Evolutionary conservation across 2,329 filamentous ascomycete species (phyloP).

Genomic region (Aspergillus carbonarius): DNA sequence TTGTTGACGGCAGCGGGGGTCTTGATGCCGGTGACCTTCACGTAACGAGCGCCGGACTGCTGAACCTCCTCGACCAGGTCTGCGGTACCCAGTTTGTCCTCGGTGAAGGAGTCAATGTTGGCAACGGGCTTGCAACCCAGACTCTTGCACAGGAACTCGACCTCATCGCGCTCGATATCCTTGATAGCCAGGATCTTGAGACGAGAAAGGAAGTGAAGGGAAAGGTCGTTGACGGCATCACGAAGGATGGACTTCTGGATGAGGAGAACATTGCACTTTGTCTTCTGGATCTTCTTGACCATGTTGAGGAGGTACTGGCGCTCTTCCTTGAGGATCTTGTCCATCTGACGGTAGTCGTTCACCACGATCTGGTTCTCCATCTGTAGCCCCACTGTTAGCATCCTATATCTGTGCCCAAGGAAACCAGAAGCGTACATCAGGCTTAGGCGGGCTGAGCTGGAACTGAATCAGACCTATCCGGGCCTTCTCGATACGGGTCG

Average conservation of each 20-base stretch:
- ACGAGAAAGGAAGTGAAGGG: conserved; percentile 95
- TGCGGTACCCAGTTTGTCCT: conserved; percentile 93
- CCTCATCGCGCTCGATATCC: conserved; percentile 97
- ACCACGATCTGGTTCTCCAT: conserved; percentile 99
- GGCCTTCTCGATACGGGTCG: conserved; percentile 93
- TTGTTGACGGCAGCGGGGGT: conserved; percentile 58
- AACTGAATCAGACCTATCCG: conserved; percentile 97
- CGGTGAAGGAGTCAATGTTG: conserved; percentile 96
- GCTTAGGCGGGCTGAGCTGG: conserved; percentile 96
- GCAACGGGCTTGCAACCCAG: conserved; percentile 98
- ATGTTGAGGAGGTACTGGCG: conserved; percentile 96
- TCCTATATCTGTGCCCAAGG: neutral
- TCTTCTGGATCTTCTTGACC: conserved; percentile 99
- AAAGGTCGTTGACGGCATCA: conserved; percentile 96
- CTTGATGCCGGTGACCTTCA: conserved; percentile 92
- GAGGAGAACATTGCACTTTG: conserved; percentile 96
- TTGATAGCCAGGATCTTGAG: conserved; percentile 94
- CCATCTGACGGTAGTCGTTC: conserved; percentile 99
- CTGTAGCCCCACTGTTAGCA: conserved; percentile 40
- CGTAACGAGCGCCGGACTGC: conserved; percentile 82
- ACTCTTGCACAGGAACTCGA: conserved; percentile 99
- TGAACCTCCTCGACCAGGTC: conserved; percentile 93
- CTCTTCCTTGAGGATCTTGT: conserved; percentile 99
- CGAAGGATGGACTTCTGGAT: conserved; percentile 98
- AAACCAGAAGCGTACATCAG: conserved; percentile 65